Evolutionary conservation across 176 grass and related monocot species (phyloP), one percentile per base, ranked within the genome.

Genomic region (Chloris gayana): DNA sequence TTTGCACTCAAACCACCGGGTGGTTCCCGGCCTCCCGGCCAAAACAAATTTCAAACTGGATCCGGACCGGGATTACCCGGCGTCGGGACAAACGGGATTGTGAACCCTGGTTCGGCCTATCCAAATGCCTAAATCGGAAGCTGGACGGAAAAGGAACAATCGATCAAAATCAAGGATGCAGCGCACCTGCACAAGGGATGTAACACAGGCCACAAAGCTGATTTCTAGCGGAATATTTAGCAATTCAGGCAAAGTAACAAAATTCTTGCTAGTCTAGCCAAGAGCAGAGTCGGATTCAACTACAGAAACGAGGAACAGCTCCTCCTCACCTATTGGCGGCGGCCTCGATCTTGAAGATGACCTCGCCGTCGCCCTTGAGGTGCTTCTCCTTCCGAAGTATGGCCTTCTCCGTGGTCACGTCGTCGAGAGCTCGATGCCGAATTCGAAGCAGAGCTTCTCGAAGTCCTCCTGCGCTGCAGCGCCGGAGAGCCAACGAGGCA

Each of bases 341-440:
- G 10, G 96, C 91, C 30, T 99, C 97, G 17, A 96, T 99, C 83
- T 99, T 99, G 59, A 96, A 96, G 69, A 99, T 96, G 67, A 99
- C 86, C 81, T 99, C 97, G 18, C 96, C 93, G 18, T 93, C 87
- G 24, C 15, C 91, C 56, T 88, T 76, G 26, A 99, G 69, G 69
- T 99, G 91, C 68, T 93, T 99, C 84, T 93, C 97, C 87, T 96
- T 96, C 80, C 91, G 78, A 38, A 96, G 88, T 30, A 99, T 93
- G 22, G 97, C 97, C 73, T 93, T 99, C 82, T 99, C 93, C 10
- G 97, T 96, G 11, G 91, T 99, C 79, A 99, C 97, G 14, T 96
- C 97, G 34, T 99, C 97, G 35, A 99, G 35, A 99, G 97, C 82
- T 99, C 97, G 85, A 99, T 99, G 64, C 97, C 97, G 69, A 99